phyloP scores from a whole-genome alignment of 2,329 filamentous ascomycete genomes.

The Ramularia collo-cygni region DNA sequence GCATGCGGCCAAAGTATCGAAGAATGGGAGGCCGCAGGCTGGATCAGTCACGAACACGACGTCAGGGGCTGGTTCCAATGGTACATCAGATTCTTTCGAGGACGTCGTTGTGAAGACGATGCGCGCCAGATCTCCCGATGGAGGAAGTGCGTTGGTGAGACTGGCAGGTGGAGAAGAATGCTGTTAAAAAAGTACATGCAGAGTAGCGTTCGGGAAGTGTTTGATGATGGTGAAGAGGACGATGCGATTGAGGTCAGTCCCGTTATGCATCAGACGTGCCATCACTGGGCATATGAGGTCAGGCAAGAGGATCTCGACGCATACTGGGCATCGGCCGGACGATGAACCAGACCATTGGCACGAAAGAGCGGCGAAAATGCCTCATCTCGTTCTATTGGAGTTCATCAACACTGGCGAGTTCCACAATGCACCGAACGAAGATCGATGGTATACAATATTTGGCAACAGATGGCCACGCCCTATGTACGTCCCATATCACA shows the following conservation, averaged over 20 bases:
- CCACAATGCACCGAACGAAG: too few relatives aligned
- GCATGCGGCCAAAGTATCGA: conserved; percentile 49
- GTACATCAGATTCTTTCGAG: conserved; percentile 49
- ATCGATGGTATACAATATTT: too few relatives aligned
- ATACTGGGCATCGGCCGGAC: conserved; percentile 34
- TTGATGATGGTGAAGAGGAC: conserved; percentile 38
- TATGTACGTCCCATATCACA: too few relatives aligned
- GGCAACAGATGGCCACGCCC: too few relatives aligned
- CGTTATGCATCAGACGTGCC: conserved; percentile 51
- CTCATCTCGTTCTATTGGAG: too few relatives aligned
- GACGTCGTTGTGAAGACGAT: conserved; percentile 46
- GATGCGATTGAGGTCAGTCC: conserved; percentile 44
- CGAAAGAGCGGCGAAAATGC: too few relatives aligned
- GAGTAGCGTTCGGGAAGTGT: conserved; percentile 44
- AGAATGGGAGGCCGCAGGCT: conserved; percentile 50
- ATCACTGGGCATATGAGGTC: conserved; percentile 51
- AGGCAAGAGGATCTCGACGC: conserved; percentile 45
- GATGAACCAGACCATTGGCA: conserved; percentile 1
- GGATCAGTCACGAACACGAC: conserved; percentile 49
- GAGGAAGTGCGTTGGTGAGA: conserved; percentile 47
- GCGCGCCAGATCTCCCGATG: conserved; percentile 47
- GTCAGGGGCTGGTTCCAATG: conserved; percentile 53
- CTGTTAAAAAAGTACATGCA: conserved; percentile 47
- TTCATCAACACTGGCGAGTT: too few relatives aligned
- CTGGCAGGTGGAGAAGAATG: conserved; percentile 45